Percentiles rank a stretch among this genome's conserved stretches.
phyloP scores from a whole-genome alignment of 2,329 filamentous ascomycete genomes.

The Aspergillus quadricinctus region DNA sequence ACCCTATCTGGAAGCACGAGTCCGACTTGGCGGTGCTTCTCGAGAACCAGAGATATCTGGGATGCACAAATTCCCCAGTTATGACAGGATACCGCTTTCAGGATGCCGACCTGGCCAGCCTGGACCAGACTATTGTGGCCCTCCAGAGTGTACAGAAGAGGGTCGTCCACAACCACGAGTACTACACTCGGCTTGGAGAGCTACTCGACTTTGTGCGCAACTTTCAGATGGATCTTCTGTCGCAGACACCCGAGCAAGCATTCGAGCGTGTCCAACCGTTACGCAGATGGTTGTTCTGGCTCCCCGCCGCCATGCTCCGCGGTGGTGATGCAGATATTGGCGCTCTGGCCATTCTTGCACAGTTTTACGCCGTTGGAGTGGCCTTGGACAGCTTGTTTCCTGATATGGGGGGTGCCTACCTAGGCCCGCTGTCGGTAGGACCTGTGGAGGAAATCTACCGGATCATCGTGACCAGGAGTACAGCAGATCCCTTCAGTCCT shows the following conservation, averaged over 20 bases:
- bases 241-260: conserved; percentile 71
- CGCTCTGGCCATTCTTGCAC: conserved; percentile 77
- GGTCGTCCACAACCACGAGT: conserved; percentile 65
- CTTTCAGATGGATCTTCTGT: conserved; percentile 65
- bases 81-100: conserved; percentile 31
- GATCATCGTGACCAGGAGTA: conserved; percentile 65
- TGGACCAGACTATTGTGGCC: conserved; percentile 63
- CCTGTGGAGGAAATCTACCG: conserved; percentile 84
- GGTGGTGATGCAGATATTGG: conserved; percentile 70
- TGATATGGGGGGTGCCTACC: conserved; percentile 84
- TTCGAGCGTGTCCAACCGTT: conserved; percentile 87
- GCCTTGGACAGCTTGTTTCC: conserved; percentile 88
- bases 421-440: conserved; percentile 70
- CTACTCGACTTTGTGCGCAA: conserved; percentile 69
- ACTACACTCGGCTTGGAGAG: conserved; percentile 64
- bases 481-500: conserved; percentile 53
- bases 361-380: conserved; percentile 86
- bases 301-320: conserved; percentile 79
- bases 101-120: conserved; percentile 66
- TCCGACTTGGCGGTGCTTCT: conserved; percentile 56
- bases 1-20: conserved; percentile 76
- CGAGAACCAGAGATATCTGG: conserved; percentile 37
- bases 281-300: conserved; percentile 92
- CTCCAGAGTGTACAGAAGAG: conserved; percentile 56
- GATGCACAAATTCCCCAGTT: conserved; percentile 30